These are phyloP conservation scores for Kalmusia sp. DNA, from an alignment of 2,329 filamentous ascomycete genomes.

Conservation along the genomic window DNA sequence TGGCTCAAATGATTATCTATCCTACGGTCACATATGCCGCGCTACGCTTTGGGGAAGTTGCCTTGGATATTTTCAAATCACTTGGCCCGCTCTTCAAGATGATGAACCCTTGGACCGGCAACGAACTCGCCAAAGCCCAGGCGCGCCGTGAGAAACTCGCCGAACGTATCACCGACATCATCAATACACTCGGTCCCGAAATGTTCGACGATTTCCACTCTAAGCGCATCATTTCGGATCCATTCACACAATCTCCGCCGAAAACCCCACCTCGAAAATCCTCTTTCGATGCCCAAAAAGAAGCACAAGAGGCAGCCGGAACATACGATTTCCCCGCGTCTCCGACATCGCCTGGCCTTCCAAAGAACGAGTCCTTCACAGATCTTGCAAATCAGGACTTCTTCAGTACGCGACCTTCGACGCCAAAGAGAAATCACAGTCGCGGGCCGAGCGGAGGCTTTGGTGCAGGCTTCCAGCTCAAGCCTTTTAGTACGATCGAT, in stretches of 20 bases:
- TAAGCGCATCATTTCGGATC: conserved; percentile 48
- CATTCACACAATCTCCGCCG: conserved; percentile 35
- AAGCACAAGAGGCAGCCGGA: conserved; percentile 25
- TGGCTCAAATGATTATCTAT: conserved; percentile 80
- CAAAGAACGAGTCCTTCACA: conserved; percentile 91
- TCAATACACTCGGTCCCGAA: conserved; percentile 94
- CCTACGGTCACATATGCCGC: conserved; percentile 90
- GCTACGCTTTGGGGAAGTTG: conserved; percentile 94
- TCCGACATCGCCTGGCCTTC: conserved; percentile 52
- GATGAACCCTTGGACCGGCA: conserved; percentile 82
- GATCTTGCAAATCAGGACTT: conserved; percentile 87
- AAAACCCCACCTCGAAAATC: conserved; percentile 31
- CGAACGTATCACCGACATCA: conserved; percentile 83
- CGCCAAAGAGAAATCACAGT: conserved; percentile 74
- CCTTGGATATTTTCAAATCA: conserved; percentile 98
- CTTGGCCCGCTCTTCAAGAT: conserved; percentile 86
- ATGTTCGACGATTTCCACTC: conserved; percentile 85
- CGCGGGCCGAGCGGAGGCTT: conserved; percentile 64
- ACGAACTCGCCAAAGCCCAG: conserved; percentile 81
- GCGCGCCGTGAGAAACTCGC: conserved; percentile 76
- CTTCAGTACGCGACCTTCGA: conserved; percentile 88
- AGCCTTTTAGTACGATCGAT: conserved; percentile 72
- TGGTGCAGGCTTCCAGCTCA: conserved; percentile 66
- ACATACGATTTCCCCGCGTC: conserved; percentile 37
- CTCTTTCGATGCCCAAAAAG: conserved; percentile 20